These are phyloP conservation scores for Mimosa bimucronata DNA, from an alignment of 306 rosid species.

Conservation along the genomic window DNA sequence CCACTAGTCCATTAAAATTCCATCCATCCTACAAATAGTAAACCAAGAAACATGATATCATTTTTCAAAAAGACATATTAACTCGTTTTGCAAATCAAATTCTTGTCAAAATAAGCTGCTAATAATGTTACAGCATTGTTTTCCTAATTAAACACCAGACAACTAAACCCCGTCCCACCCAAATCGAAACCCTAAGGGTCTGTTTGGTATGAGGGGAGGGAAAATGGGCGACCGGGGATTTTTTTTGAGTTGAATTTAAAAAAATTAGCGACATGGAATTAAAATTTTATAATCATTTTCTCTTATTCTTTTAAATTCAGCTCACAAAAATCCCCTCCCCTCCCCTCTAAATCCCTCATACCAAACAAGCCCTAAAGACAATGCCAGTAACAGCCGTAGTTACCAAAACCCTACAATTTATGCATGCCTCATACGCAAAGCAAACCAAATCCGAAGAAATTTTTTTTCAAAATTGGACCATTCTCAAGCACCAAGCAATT, in stretches of 20 bases:
- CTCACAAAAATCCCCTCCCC: too few species aligned
- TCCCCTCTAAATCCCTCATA: too few species aligned
- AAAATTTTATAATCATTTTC: too few species aligned
- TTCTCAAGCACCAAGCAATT: background rate
- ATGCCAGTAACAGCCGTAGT: background rate
- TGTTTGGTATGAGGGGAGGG: too few species aligned
- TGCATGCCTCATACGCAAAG: too few species aligned
- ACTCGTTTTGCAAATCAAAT: background rate
- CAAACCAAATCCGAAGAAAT: background rate
- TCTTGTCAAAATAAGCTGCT: background rate
- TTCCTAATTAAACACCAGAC: background rate
- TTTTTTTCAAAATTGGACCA: background rate
- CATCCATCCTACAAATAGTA: background rate
- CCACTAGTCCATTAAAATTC: background rate
- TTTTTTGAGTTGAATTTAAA: too few species aligned
- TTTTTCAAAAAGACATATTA: background rate
- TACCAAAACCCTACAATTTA: background rate
- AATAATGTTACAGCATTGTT: background rate
- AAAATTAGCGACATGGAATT: too few species aligned
- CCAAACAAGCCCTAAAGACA: too few species aligned
- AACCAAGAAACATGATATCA: background rate
- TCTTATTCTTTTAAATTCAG: too few species aligned
- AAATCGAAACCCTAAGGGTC: conserved; percentile 30
- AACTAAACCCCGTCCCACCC: background rate
- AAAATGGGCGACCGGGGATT: too few species aligned